Conservation (phyloP, 441 rosid genomes). For the Theobroma grandiflorum region DNA sequence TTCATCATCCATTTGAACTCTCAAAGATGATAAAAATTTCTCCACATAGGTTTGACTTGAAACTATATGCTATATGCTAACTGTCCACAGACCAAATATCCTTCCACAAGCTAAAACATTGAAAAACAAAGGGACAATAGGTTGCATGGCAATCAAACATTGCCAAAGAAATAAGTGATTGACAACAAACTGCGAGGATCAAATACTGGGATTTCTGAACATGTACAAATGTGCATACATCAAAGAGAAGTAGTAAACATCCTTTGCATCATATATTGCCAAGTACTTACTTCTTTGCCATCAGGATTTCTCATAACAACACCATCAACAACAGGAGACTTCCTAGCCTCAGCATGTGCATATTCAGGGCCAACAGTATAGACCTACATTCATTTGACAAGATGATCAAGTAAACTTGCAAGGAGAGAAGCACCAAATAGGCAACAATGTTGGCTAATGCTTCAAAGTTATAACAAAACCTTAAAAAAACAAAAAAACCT, state of each 20-base stretch:
- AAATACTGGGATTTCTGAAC: not conserved
- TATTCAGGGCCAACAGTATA: constrained; percentile 99
- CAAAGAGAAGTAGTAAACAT: not conserved
- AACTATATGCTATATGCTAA: constrained; percentile 1
- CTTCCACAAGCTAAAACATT: not conserved
- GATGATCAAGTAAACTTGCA: constrained; percentile 24
- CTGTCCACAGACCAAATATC: not conserved
- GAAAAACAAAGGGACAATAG: not conserved
- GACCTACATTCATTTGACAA: constrained; percentile 65
- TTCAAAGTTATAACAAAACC: constrained; percentile 21
- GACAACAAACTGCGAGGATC: not conserved
- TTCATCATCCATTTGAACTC: constrained; percentile 20
- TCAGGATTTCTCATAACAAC: constrained; percentile 99
- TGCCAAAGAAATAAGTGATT: not conserved
- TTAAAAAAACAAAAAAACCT: not conserved
- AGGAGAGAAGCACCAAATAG: not conserved
- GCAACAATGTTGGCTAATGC: not conserved
- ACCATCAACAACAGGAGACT: constrained; percentile 99
- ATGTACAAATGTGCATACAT: not conserved
- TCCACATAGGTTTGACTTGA: constrained; percentile 3
- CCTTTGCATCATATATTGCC: not conserved
- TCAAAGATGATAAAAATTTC: not conserved
- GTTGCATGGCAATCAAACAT: constrained; percentile 12
- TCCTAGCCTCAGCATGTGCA: constrained; percentile 99
- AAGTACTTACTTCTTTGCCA: constrained; percentile 93